These are phyloP conservation scores for Brasenia schreberi DNA, from an alignment of 164 flowering plant genomes.

Conservation along the genomic window DNA sequence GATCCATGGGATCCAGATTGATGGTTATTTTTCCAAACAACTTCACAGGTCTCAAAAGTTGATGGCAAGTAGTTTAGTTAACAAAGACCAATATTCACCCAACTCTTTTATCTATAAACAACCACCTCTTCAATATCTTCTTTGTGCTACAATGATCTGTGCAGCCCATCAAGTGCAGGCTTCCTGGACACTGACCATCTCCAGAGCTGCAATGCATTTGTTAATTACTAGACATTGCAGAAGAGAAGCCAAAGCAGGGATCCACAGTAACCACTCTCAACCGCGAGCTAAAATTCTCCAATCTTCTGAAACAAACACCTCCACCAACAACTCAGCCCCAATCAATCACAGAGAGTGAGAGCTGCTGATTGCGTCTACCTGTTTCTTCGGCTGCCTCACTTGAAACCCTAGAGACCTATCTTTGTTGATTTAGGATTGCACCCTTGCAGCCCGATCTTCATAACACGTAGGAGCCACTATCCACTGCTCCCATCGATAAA, in stretches of 20 bases:
- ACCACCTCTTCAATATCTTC: slow-evolving; percentile 56
- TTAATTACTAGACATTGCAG: neutral
- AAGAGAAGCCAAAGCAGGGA: neutral
- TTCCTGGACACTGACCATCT: slow-evolving; percentile 39
- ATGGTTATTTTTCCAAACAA: neutral
- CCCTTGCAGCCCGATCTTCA: too few relatives aligned
- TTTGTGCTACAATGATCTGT: slow-evolving; percentile 33
- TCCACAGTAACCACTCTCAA: neutral
- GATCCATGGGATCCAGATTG: slow-evolving; percentile 13
- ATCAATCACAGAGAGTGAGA: too few relatives aligned
- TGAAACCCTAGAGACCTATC: too few relatives aligned
- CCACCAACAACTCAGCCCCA: too few relatives aligned
- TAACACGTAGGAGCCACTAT: too few relatives aligned
- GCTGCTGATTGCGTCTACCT: too few relatives aligned
- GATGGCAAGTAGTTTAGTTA: neutral
- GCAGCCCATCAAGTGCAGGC: slow-evolving; percentile 45
- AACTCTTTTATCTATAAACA: slow-evolving; percentile 57
- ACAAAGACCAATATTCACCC: slow-evolving; percentile 8
- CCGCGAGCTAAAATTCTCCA: neutral
- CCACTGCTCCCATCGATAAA: too few relatives aligned
- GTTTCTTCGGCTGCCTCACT: too few relatives aligned
- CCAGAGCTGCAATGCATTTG: slow-evolving; percentile 8
- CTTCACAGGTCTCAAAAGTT: neutral
- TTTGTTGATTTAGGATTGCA: too few relatives aligned
- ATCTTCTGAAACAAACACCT: too few relatives aligned